These are phyloP conservation scores for Geotrichum europaeum DNA, from an alignment of 1,139 yeast species.

Conservation along the genomic window DNA sequence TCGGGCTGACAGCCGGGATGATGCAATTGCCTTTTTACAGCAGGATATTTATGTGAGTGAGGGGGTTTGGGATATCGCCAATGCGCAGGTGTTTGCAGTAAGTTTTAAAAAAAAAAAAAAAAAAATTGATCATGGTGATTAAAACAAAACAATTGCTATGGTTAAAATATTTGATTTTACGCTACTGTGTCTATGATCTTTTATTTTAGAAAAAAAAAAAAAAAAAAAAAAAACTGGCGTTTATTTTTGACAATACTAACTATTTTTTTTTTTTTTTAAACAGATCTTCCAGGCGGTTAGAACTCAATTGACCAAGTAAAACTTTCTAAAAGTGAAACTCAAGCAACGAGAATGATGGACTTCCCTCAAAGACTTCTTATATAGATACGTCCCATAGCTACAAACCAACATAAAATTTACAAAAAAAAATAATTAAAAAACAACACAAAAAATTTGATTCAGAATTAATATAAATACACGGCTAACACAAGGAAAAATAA, in stretches of 20 bases:
- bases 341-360: neutral
- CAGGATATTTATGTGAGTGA: constrained; percentile 55
- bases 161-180: too few relatives aligned
- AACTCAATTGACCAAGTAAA: neutral
- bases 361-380: neutral
- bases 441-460: neutral
- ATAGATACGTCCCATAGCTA: neutral
- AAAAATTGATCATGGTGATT: too few relatives aligned
- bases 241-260: too few relatives aligned
- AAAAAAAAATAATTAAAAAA: neutral
- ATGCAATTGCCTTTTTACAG: constrained; percentile 57
- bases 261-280: neutral
- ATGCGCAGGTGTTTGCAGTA: constrained; percentile 54
- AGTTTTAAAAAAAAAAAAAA: constrained; percentile 13
- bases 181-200: neutral
- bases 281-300: neutral
- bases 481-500: neutral
- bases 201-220: neutral
- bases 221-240: too few relatives aligned
- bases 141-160: too few relatives aligned
- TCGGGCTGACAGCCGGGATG: constrained; percentile 57
- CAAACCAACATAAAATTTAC: neutral
- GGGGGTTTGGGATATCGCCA: constrained; percentile 74
- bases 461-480: neutral
- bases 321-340: too few relatives aligned